Conservation (phyloP, 805 yeast species). For the Wickerhamiella brachini region DNA sequence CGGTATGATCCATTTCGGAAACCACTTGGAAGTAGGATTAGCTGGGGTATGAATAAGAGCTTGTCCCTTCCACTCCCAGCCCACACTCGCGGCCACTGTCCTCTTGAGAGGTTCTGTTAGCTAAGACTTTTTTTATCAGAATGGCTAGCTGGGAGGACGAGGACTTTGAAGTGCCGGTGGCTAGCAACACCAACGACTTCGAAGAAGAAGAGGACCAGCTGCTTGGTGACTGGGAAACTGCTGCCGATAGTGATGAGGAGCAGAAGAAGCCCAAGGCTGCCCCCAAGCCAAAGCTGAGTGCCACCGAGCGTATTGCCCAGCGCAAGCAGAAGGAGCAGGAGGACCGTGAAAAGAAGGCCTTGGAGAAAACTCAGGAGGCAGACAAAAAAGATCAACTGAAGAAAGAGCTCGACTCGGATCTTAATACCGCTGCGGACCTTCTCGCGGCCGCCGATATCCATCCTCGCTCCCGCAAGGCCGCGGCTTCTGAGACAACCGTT, state of each 20-base stretch:
- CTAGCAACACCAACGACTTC: slow-evolving; percentile 63
- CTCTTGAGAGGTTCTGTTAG: background rate
- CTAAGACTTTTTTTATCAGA: background rate
- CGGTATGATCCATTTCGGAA: background rate
- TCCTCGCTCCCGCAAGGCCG: slow-evolving; percentile 32
- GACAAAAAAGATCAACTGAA: slow-evolving; percentile 58
- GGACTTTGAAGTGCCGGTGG: slow-evolving; percentile 60
- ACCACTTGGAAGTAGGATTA: too few species aligned
- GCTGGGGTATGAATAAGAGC: too few species aligned
- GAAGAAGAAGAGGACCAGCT: slow-evolving; percentile 68
- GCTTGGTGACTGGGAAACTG: slow-evolving; percentile 83
- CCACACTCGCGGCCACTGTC: too few species aligned
- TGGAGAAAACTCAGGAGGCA: slow-evolving; percentile 39
- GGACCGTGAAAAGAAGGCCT: slow-evolving; percentile 34
- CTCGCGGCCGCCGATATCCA: slow-evolving; percentile 51
- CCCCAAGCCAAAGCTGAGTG: slow-evolving; percentile 33
- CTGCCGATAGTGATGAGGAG: slow-evolving; percentile 52
- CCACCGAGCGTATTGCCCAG: slow-evolving; percentile 28
- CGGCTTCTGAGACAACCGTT: slow-evolving; percentile 22
- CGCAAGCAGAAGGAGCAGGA: slow-evolving; percentile 32
- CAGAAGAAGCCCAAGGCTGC: slow-evolving; percentile 26
- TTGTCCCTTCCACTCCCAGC: too few species aligned
- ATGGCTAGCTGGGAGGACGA: slow-evolving; percentile 53
- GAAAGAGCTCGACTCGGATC: slow-evolving; percentile 74
- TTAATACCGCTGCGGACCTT: slow-evolving; percentile 84